Evolutionary conservation across 495 filamentous ascomycete genomes (phyloP), one percentile per base, ranked within the genome.

Genomic region (Penicillium cinerascens): DNA sequence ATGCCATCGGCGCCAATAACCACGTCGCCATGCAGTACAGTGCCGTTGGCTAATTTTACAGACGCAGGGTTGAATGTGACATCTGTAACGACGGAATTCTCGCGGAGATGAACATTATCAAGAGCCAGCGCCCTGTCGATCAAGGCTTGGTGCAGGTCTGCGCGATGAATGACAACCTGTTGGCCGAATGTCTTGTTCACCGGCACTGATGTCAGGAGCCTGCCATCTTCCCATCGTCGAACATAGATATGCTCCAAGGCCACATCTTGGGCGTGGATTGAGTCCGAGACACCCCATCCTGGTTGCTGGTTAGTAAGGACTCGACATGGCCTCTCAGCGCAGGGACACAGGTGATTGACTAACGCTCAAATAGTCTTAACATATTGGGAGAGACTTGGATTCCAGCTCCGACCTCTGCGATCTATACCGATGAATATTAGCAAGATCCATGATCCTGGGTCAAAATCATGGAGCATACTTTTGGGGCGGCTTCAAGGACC

Each of bases 351-450:
- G 16, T 18, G 8, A 6, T 22, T 37, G 42, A 62, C 70, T 62
- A 54, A 75, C 72, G 72, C 60, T 88, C 83, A 10, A 91, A 75
- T 22, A 92, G 79, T 1, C 82, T 80, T 23, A 82, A 73, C 74
- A 91, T 87, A 53, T 92, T 91, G 3, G 87, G 87, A 8, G 87
- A 86, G 13, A 91, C 78, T 65, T 92, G 87, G 55, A 92, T 88
- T 15, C 87, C 88, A 6, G 87, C 87, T 54, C 89, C 89, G 42
- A 91, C 85, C 66, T 87, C 82, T 55, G 74, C 74, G 37, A 73
- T 58, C 67, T 73, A 45, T 42, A 42, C 11, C 13, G 15, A 23
- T 0, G 7, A 15, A 4, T 22, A 37, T 58, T 57, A 56, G 56
- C 50, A 48, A 10, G 17, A 25, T 11, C 39, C 22, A 40, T 13